A percentile compares a stretch with the other conserved stretches of the same genome.
Conservation (phyloP, 2,329 filamentous ascomycete species). For the Ilyonectria destructans region DNA sequence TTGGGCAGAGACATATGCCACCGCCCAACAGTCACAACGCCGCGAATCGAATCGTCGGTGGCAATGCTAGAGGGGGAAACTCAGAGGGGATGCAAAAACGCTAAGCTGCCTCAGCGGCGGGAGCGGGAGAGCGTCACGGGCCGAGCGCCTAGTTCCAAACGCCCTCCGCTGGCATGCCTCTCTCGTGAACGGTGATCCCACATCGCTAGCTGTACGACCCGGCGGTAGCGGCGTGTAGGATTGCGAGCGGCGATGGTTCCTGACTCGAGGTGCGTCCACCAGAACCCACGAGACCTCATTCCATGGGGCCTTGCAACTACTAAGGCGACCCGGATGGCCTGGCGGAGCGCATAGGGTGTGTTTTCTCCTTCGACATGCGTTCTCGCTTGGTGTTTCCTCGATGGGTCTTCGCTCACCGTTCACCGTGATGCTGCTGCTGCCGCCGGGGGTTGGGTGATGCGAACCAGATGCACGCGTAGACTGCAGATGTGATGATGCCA, state of each 20-base stretch:
- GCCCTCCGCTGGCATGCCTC: not conserved
- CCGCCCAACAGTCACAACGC: not conserved
- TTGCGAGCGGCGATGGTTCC: not conserved
- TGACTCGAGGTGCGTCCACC: not conserved
- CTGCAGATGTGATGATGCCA: not conserved
- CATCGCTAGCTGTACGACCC: not conserved
- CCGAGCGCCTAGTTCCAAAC: constrained; percentile 27
- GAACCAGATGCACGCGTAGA: not conserved
- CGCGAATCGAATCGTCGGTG: not conserved
- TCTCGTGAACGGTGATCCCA: not conserved
- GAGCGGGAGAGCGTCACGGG: constrained; percentile 30
- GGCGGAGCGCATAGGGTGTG: not conserved
- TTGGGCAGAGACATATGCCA: not conserved
- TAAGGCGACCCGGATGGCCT: not conserved
- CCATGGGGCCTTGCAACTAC: not conserved
- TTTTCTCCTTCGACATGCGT: not conserved
- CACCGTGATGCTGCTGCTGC: not conserved
- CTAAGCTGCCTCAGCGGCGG: not conserved
- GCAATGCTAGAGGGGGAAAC: no score
- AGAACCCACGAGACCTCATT: not conserved
- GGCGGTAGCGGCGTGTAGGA: not conserved
- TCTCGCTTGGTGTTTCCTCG: not conserved
- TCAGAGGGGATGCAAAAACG: no score
- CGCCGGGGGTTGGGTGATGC: not conserved
- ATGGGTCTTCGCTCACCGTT: not conserved